These are phyloP conservation scores for Pleurotus cornucopiae DNA, from an alignment of 768 basidiomycete genomes.

Conservation along the genomic window DNA sequence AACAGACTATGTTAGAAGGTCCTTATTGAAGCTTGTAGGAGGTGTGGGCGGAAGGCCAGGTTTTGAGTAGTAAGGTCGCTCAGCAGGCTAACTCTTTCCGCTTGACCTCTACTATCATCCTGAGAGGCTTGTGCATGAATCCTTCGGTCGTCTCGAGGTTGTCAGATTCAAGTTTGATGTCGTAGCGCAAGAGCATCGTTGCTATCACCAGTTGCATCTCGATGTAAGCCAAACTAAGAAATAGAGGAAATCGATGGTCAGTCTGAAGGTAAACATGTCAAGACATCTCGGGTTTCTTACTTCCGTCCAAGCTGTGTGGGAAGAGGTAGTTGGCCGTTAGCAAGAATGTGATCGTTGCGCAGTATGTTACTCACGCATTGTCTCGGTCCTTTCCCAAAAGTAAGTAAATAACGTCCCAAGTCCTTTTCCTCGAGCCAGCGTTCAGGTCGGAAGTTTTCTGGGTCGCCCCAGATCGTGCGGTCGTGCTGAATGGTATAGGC, in stretches of 20 bases:
- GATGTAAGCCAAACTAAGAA: slow-evolving; percentile 22
- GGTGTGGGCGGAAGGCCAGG: too few species aligned
- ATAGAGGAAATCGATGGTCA: background rate
- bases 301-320: slow-evolving; percentile 19
- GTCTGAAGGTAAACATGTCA: background rate
- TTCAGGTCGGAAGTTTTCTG: slow-evolving; percentile 28
- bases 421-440: slow-evolving; percentile 28
- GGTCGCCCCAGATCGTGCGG: slow-evolving; percentile 27
- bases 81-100: background rate
- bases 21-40: too few species aligned
- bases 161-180: slow-evolving; percentile 16
- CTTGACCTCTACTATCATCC: slow-evolving; percentile 16
- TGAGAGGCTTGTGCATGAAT: slow-evolving; percentile 24
- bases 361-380: slow-evolving; percentile 21
- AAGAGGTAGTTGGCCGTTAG: background rate
- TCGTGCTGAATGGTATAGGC: slow-evolving; percentile 29
- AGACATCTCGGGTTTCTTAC: slow-evolving; percentile 9
- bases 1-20: too few species aligned
- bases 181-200: slow-evolving; percentile 21
- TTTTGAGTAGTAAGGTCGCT: too few species aligned
- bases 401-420: slow-evolving; percentile 20
- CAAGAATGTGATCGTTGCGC: background rate
- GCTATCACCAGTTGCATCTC: slow-evolving; percentile 22
- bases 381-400: slow-evolving; percentile 27
- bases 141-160: slow-evolving; percentile 21